Percentiles rank a stretch among this genome's conserved stretches.
phyloP scores from a whole-genome alignment of 805 yeast genomes.

The Saturnispora sekii region DNA sequence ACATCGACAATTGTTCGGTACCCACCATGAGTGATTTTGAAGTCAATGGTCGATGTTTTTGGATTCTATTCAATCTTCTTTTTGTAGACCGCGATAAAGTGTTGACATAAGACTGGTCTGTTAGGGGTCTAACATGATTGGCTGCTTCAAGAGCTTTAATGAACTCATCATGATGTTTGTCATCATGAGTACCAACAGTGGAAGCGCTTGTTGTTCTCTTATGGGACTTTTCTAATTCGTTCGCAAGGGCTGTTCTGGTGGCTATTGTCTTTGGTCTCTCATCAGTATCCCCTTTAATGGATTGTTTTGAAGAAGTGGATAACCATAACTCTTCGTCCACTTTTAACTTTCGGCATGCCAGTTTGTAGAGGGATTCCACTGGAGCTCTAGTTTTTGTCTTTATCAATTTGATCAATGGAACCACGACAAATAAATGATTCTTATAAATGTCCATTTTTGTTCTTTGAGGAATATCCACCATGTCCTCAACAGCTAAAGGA shows the following conservation, averaged over 20 bases:
- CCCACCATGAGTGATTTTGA: conserved; percentile 36
- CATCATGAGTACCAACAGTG: neutral
- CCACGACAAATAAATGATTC: conserved; percentile 41
- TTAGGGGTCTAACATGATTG: conserved; percentile 25
- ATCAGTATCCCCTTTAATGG: too few species aligned
- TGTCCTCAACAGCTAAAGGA: conserved; percentile 48
- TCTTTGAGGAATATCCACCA: conserved; percentile 54
- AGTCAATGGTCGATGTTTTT: conserved; percentile 36
- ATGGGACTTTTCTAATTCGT: conserved; percentile 7
- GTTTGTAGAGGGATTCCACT: conserved; percentile 1
- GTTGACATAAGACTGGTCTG: conserved; percentile 24
- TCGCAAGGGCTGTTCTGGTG: conserved; percentile 7
- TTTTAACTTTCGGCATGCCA: neutral
- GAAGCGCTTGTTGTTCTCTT: neutral
- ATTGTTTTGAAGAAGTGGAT: neutral
- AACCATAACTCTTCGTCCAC: neutral
- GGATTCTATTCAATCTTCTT: conserved; percentile 25
- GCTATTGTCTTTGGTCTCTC: conserved; percentile 11
- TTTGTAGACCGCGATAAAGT: conserved; percentile 7
- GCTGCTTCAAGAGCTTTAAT: conserved; percentile 7
- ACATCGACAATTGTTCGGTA: conserved; percentile 47
- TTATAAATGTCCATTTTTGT: conserved; percentile 48
- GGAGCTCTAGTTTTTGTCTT: conserved; percentile 16
- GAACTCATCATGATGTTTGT: conserved; percentile 1
- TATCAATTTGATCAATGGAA: conserved; percentile 42